Evolutionary conservation across 768 basidiomycete species (phyloP), one percentile per base, ranked within the genome.

Genomic region (Russula sp.): DNA sequence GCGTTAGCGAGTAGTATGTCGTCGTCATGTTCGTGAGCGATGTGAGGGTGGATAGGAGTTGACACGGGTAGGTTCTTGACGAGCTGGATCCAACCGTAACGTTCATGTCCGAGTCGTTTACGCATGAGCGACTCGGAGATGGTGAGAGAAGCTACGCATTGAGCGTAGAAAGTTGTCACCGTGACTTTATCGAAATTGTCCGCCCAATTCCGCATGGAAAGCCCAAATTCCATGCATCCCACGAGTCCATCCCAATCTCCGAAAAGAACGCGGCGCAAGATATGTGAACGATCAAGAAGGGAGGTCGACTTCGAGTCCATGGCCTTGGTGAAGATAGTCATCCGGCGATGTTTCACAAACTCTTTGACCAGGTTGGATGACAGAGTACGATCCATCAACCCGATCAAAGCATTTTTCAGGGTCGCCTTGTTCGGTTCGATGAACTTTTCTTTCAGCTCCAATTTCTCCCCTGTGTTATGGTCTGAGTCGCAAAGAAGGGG

Each of bases 371-470:
- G 28, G 36, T 55, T 56, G 20, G 63, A 51, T 11, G 42, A 16
- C 13, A 64, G 36, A 28, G 63, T 61, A 26, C 54, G 58, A 18
- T 60, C 2, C 57, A 64, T 64, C 52, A 59, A 16, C n/a, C n/a
- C 59, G 1, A 32, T 34, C 53, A 64, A 55, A 14, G 46, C 53
- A 14, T 2, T 8, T n/a, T 34, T 40, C n/a, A 64, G 3, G 14
- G 4, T 22, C 44, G 0, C 22, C 38, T 16, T 7, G 51, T 63
- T 34, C n/a, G 1, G 50, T 38, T 1, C 36, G 28, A 64, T 24
- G 51, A 64, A 59, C 9, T 18, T 32, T 0, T 53, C 20, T 18
- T 22, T 8, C 4, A 63, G 18, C 14, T 42, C 5, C 18, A 42
- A 42, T 6, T 18, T 8, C 18, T 42, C 20, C 16, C 40, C 40